These are phyloP conservation scores for Aspergillus alliaceus DNA, from an alignment of 2,329 filamentous ascomycete species.

Conservation along the genomic window DNA sequence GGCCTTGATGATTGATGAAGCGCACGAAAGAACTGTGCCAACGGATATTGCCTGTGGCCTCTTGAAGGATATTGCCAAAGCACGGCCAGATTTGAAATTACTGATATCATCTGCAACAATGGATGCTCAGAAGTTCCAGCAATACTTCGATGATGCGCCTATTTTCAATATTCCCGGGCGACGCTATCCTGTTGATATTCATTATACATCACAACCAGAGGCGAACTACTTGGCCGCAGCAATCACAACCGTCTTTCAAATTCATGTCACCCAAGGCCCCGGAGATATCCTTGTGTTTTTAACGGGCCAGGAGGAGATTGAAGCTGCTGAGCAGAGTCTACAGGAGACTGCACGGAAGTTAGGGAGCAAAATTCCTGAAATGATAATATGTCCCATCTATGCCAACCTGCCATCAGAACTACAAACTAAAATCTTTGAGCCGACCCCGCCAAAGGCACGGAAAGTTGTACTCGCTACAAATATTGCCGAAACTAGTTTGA, in stretches of 20 bases:
- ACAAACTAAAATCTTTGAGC: constrained; percentile 92
- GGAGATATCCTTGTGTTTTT: constrained; percentile 95
- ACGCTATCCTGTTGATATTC: constrained; percentile 84
- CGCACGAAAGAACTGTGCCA: constrained; percentile 87
- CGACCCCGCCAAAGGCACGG: constrained; percentile 77
- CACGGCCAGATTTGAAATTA: constrained; percentile 81
- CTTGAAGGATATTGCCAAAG: constrained; percentile 82
- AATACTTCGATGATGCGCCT: constrained; percentile 88
- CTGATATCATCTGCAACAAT: constrained; percentile 94
- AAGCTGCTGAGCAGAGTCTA: constrained; percentile 79
- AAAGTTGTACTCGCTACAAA: constrained; percentile 96
- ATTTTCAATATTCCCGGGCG: constrained; percentile 94
- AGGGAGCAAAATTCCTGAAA: constrained; percentile 77
- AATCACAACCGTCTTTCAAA: constrained; percentile 92
- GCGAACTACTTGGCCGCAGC: constrained; percentile 90
- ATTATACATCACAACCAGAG: constrained; percentile 86
- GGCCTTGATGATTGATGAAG: constrained; percentile 94
- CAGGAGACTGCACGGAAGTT: constrained; percentile 84
- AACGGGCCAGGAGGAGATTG: constrained; percentile 95
- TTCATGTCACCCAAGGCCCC: constrained; percentile 79
- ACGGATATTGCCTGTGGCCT: constrained; percentile 88
- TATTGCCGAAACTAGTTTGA: constrained; percentile 93
- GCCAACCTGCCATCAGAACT: constrained; percentile 87
- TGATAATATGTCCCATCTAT: constrained; percentile 92
- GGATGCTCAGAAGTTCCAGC: constrained; percentile 87